A percentile compares a stretch with the other conserved stretches of the same genome.
Conservation (phyloP, 768 basidiomycete species). For the Pleurotus giganteus region DNA sequence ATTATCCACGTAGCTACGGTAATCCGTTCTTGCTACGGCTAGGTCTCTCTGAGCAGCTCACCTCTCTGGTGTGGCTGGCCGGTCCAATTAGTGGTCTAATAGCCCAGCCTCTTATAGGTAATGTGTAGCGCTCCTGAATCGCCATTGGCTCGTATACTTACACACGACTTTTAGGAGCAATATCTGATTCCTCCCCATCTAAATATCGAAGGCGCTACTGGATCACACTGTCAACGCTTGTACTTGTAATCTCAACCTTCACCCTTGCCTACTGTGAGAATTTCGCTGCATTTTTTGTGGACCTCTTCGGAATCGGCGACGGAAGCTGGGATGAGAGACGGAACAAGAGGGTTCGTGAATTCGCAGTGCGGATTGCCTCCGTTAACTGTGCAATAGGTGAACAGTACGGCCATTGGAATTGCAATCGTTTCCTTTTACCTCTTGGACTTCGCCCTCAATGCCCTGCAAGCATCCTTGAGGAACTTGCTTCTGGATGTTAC, state of each 20-base stretch:
- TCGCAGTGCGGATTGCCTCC: background rate
- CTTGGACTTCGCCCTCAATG: constrained; percentile 97
- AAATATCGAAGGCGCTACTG: constrained; percentile 90
- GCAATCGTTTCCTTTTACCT: constrained; percentile 91
- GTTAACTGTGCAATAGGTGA: constrained; percentile 39
- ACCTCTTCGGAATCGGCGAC: constrained; percentile 67
- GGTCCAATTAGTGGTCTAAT: constrained; percentile 94
- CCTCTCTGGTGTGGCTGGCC: constrained; percentile 93
- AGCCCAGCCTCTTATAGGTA: constrained; percentile 97
- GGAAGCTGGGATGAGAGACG: constrained; percentile 88
- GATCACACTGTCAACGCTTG: constrained; percentile 84
- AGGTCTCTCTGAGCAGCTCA: constrained; percentile 81
- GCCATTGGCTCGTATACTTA: constrained; percentile 23
- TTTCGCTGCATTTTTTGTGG: constrained; percentile 72
- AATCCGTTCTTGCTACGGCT: constrained; percentile 83
- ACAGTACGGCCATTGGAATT: constrained; percentile 73
- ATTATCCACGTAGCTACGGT: constrained; percentile 68
- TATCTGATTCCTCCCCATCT: constrained; percentile 92
- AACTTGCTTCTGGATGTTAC: constrained; percentile 93
- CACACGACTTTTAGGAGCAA: constrained; percentile 73
- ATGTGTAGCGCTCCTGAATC: constrained; percentile 22
- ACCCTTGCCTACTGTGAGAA: constrained; percentile 81
- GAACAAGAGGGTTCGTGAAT: constrained; percentile 50
- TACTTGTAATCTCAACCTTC: constrained; percentile 76
- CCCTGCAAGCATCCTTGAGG: constrained; percentile 86